Percentiles rank a stretch among this genome's conserved stretches.
These are phyloP conservation scores for Pistacia integerrima DNA, from an alignment of 345 rosid genomes.

Conservation along the genomic window DNA sequence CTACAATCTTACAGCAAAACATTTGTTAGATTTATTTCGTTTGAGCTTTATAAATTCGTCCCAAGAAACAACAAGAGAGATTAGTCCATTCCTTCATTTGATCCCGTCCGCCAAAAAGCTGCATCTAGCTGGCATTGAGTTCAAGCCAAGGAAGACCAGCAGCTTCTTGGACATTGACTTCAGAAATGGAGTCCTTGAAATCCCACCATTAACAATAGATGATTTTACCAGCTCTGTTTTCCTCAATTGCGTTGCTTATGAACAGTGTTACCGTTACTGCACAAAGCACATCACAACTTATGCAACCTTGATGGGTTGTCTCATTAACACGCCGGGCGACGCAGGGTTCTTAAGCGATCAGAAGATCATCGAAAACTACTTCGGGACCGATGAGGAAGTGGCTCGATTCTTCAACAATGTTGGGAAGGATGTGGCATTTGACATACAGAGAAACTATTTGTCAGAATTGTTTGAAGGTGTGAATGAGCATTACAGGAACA, in stretches of 20 bases:
- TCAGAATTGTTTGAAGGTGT: slow-evolving; percentile 47
- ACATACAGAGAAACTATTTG: slow-evolving; percentile 43
- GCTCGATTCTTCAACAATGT: slow-evolving; percentile 45
- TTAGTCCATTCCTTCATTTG: slow-evolving; percentile 25
- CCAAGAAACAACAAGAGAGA: slow-evolving; percentile 1
- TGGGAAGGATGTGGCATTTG: slow-evolving; percentile 51
- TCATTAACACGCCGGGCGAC: slow-evolving; percentile 46
- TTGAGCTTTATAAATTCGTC: slow-evolving; percentile 38
- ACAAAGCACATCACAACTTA: slow-evolving; percentile 53
- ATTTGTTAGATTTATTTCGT: slow-evolving; percentile 57
- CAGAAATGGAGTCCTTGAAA: slow-evolving; percentile 44
- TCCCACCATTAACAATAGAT: slow-evolving; percentile 46
- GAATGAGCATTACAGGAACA: slow-evolving; percentile 44
- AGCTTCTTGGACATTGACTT: slow-evolving; percentile 54
- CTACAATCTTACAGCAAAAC: slow-evolving; percentile 29
- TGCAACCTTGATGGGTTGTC: slow-evolving; percentile 53
- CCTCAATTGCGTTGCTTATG: slow-evolving; percentile 56
- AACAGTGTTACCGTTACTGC: slow-evolving; percentile 50
- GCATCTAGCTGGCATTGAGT: slow-evolving; percentile 43
- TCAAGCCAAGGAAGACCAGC: slow-evolving; percentile 32
- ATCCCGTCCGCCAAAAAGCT: slow-evolving; percentile 51
- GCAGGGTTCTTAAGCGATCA: slow-evolving; percentile 46
- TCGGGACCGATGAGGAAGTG: slow-evolving; percentile 53
- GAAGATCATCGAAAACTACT: slow-evolving; percentile 52
- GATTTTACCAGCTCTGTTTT: slow-evolving; percentile 41